Percentiles rank a stretch among this genome's conserved stretches.
Evolutionary conservation across 768 basidiomycete genomes (phyloP).

Genomic region (Candolleomyces efflorescens): DNA sequence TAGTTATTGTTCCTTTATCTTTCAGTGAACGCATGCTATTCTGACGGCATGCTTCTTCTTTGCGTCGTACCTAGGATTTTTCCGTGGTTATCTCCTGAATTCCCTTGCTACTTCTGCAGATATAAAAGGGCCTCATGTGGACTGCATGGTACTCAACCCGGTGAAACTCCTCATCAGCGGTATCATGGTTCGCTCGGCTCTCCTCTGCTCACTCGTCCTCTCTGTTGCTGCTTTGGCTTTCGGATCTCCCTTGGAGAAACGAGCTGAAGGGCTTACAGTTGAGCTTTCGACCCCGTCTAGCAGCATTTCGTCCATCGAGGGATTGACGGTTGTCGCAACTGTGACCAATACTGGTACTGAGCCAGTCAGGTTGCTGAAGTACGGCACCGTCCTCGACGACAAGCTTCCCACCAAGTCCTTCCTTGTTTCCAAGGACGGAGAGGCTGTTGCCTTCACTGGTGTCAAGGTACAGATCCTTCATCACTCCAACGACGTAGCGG

Average conservation of each 20-base stretch:
- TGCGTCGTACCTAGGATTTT: no score
- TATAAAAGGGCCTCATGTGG: neutral
- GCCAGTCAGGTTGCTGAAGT: conserved; percentile 39
- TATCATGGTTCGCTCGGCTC: neutral
- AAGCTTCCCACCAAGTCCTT: conserved; percentile 41
- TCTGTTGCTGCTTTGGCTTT: conserved; percentile 21
- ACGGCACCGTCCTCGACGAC: conserved; percentile 42
- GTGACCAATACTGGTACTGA: conserved; percentile 38
- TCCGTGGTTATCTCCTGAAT: no score
- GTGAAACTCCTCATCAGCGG: neutral
- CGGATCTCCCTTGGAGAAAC: conserved; percentile 26
- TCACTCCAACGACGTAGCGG: neutral
- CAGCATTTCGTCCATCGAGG: conserved; percentile 31
- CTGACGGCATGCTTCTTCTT: no score
- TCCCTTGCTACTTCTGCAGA: no score
- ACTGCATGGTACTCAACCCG: neutral
- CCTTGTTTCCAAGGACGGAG: conserved; percentile 35
- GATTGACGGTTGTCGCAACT: conserved; percentile 36
- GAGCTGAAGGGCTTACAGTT: conserved; percentile 28
- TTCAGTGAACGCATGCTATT: no score
- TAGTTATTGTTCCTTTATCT: no score
- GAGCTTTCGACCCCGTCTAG: conserved; percentile 22
- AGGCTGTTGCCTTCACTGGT: conserved; percentile 37
- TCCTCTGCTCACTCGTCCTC: conserved; percentile 22
- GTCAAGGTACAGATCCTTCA: conserved; percentile 30